phyloP scores from a whole-genome alignment of 1,284 basidiomycete species.

The Cutaneotrichosporon cutaneum region DNA sequence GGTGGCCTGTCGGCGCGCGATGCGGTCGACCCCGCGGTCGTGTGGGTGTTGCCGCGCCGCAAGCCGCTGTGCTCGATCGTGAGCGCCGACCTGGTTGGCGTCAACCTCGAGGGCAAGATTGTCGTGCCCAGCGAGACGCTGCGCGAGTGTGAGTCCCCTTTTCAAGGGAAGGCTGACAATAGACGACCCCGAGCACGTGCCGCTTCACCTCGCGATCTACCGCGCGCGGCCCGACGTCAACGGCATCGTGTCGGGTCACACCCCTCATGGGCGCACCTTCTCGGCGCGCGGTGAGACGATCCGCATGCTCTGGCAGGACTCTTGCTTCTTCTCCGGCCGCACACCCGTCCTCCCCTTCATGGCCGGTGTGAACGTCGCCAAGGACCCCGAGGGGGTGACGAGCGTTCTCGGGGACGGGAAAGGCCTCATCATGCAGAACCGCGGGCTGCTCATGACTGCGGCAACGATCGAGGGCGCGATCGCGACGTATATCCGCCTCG shows the following conservation, averaged over 20 bases:
- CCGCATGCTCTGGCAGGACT: constrained; percentile 36
- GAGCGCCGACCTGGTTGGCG: constrained; percentile 26
- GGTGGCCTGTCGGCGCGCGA: constrained; percentile 30
- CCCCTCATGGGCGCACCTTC: constrained; percentile 30
- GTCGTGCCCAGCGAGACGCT: constrained; percentile 12
- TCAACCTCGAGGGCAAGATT: constrained; percentile 14
- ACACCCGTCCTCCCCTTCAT: constrained; percentile 27
- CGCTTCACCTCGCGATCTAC: constrained; percentile 34
- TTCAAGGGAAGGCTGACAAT: not conserved
- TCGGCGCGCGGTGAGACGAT: constrained; percentile 21
- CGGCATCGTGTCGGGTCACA: constrained; percentile 29
- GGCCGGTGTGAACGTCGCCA: constrained; percentile 9
- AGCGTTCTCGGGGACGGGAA: constrained; percentile 21
- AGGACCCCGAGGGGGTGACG: constrained; percentile 18
- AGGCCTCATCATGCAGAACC: constrained; percentile 29
- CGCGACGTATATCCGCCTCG: constrained; percentile 31
- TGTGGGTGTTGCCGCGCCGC: constrained; percentile 31
- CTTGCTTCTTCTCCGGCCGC: constrained; percentile 29
- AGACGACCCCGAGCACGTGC: constrained; percentile 28
- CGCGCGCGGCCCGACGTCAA: constrained; percentile 26
- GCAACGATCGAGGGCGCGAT: constrained; percentile 33
- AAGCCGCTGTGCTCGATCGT: constrained; percentile 25
- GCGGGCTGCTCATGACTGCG: constrained; percentile 29
- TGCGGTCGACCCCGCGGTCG: constrained; percentile 19
- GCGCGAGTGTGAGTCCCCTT: constrained; percentile 17